Evolutionary conservation across 371 early-diverging fungal species (phyloP).

Genomic region (Rhizopus arrhizus): DNA sequence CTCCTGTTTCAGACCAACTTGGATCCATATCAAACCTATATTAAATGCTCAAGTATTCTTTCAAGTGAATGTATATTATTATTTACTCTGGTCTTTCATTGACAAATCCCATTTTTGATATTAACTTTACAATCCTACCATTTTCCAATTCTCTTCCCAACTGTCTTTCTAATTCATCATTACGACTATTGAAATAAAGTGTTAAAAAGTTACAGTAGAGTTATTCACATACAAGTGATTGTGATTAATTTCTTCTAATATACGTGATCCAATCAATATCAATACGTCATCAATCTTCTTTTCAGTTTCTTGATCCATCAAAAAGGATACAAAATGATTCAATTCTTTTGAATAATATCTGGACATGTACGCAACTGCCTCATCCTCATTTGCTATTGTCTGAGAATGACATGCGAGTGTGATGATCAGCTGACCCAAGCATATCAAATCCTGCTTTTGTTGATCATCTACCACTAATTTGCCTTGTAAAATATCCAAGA

Average conservation of each 20-base stretch:
- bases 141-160: conserved; percentile 87
- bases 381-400: conserved; percentile 60
- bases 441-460: conserved; percentile 83
- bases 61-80: not conserved
- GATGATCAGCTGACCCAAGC: conserved; percentile 84
- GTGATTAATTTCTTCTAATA: conserved; percentile 74
- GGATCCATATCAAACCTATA: conserved; percentile 84
- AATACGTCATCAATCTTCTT: conserved; percentile 86
- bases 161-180: conserved; percentile 80
- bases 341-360: conserved; percentile 76
- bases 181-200: conserved; percentile 46
- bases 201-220: not conserved
- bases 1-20: conserved; percentile 97
- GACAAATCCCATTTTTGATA: conserved; percentile 91
- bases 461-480: conserved; percentile 65
- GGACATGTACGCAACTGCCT: conserved; percentile 74
- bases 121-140: conserved; percentile 82
- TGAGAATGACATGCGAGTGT: conserved; percentile 73
- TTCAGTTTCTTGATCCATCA: conserved; percentile 76
- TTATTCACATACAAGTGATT: conserved; percentile 58
- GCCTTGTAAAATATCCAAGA: conserved; percentile 80
- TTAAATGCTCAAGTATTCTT: not conserved
- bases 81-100: conserved; percentile 91
- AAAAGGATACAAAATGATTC: conserved; percentile 75
- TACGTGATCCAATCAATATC: conserved; percentile 76